Percentiles rank a stretch among this genome's conserved stretches.
phyloP scores from a whole-genome alignment of 805 yeast species.

The Sugiyamaella marilandica region DNA sequence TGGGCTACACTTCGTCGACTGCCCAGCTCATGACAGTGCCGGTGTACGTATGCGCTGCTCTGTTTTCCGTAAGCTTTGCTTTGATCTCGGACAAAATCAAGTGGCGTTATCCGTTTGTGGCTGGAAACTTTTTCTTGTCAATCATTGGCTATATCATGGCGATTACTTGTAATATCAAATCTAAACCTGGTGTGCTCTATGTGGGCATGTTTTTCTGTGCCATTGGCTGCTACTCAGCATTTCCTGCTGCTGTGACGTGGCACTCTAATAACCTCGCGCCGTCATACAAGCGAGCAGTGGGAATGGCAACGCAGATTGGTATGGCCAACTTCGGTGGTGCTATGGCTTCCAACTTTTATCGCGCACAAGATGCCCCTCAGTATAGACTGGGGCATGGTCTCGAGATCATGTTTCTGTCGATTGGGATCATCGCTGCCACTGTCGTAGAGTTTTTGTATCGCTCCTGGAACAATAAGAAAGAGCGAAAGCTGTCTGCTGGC shows the following conservation, averaged over 20 bases:
- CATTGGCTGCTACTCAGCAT: constrained; percentile 46
- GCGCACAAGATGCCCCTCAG: constrained; percentile 49
- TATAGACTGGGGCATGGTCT: constrained; percentile 49
- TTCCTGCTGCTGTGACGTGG: constrained; percentile 26
- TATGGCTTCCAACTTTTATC: constrained; percentile 40
- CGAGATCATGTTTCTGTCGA: constrained; percentile 40
- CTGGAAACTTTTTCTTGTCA: constrained; percentile 39
- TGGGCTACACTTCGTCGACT: constrained; percentile 45
- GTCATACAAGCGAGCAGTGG: constrained; percentile 52
- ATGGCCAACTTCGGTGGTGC: constrained; percentile 42
- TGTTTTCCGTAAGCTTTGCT: constrained; percentile 49
- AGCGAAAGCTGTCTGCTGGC: constrained; percentile 31
- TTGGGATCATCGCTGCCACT: constrained; percentile 27
- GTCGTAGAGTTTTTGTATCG: constrained; percentile 18
- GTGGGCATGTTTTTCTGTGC: constrained; percentile 44
- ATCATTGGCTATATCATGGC: constrained; percentile 25
- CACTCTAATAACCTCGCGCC: constrained; percentile 32
- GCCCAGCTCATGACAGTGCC: constrained; percentile 58
- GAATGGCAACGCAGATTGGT: constrained; percentile 46
- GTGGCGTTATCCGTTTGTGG: constrained; percentile 49
- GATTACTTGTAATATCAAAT: constrained; percentile 26
- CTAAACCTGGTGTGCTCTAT: constrained; percentile 53
- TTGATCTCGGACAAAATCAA: constrained; percentile 53
- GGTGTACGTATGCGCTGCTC: constrained; percentile 50
- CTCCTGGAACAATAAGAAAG: constrained; percentile 26